Evolutionary conservation across 1,284 basidiomycete species (phyloP).

Genomic region (Ustilago hordei): DNA sequence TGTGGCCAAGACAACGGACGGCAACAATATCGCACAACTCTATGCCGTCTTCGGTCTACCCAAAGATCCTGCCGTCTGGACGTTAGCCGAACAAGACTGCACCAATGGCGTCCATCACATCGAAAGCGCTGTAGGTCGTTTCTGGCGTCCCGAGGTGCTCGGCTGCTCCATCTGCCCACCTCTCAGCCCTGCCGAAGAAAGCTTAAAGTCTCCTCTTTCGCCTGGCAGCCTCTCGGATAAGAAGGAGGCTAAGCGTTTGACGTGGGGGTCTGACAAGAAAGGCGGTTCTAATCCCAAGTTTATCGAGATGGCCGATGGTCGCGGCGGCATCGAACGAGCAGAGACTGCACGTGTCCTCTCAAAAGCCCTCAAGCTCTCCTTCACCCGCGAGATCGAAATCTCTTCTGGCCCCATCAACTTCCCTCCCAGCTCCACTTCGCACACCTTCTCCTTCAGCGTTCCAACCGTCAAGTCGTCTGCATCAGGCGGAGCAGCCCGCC

Average conservation of each 20-base stretch:
- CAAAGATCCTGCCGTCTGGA: conserved; percentile 77
- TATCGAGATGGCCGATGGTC: conserved; percentile 65
- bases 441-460: conserved; percentile 84
- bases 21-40: conserved; percentile 70
- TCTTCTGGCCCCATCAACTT: conserved; percentile 60
- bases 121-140: conserved; percentile 87
- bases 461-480: conserved; percentile 57
- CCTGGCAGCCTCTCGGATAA: conserved; percentile 21
- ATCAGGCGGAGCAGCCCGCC: conserved; percentile 25
- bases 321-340: conserved; percentile 60
- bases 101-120: conserved; percentile 84
- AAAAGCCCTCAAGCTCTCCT: conserved; percentile 76
- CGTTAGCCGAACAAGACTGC: conserved; percentile 87
- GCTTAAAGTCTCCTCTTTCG: conserved; percentile 23
- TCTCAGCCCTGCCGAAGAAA: conserved; percentile 34
- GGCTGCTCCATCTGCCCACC: conserved; percentile 71
- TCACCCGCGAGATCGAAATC: conserved; percentile 92
- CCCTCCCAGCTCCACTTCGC: conserved; percentile 79
- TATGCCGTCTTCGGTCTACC: conserved; percentile 73
- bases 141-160: conserved; percentile 90
- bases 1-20: conserved; percentile 44
- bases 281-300: conserved; percentile 60
- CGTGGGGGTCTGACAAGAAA: conserved; percentile 57
- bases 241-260: conserved; percentile 35
- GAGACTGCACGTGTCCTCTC: conserved; percentile 61